A percentile compares a stretch with the other conserved stretches of the same genome.
phyloP scores from a whole-genome alignment of 441 rosid genomes.

The Populus hybrid region DNA sequence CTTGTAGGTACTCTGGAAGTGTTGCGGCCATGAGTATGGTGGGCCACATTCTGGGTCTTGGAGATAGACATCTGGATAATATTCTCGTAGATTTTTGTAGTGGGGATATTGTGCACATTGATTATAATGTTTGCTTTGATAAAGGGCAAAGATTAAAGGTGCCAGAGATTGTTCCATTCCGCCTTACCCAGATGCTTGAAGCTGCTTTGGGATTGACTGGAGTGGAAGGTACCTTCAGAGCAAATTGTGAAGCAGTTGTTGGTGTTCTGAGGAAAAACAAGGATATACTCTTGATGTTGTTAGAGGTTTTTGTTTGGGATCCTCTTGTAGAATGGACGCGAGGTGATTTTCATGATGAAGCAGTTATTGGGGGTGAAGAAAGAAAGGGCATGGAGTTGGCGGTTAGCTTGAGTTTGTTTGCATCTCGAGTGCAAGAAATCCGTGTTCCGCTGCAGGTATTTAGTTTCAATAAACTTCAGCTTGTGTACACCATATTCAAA shows the following conservation, averaged over 20 bases:
- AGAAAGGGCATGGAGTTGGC: conserved; percentile 99
- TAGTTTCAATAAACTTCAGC: conserved; percentile 11
- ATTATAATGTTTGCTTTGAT: conserved; percentile 98
- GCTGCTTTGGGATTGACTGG: conserved; percentile 94
- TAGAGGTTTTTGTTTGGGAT: conserved; percentile 98
- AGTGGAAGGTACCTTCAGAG: conserved; percentile 85
- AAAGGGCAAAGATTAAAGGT: conserved; percentile 93
- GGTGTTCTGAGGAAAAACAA: conserved; percentile 84
- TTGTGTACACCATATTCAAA: not conserved
- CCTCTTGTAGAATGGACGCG: conserved; percentile 99
- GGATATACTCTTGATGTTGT: conserved; percentile 82
- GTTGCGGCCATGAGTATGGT: conserved; percentile 99
- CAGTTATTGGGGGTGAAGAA: conserved; percentile 97
- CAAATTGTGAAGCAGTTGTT: conserved; percentile 89
- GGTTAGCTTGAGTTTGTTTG: conserved; percentile 97
- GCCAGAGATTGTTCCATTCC: conserved; percentile 98
- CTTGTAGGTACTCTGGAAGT: conserved; percentile 89
- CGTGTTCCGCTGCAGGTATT: conserved; percentile 95
- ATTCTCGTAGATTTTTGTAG: conserved; percentile 92
- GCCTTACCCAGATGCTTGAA: conserved; percentile 94
- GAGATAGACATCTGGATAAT: conserved; percentile 98
- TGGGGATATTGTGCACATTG: conserved; percentile 97
- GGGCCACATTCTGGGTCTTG: conserved; percentile 94
- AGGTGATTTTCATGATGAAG: conserved; percentile 97
- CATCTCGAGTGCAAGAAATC: conserved; percentile 97